These are phyloP conservation scores for Sclerotinia sclerotiorum DNA, from an alignment of 2,329 filamentous ascomycete species.

Conservation along the genomic window DNA sequence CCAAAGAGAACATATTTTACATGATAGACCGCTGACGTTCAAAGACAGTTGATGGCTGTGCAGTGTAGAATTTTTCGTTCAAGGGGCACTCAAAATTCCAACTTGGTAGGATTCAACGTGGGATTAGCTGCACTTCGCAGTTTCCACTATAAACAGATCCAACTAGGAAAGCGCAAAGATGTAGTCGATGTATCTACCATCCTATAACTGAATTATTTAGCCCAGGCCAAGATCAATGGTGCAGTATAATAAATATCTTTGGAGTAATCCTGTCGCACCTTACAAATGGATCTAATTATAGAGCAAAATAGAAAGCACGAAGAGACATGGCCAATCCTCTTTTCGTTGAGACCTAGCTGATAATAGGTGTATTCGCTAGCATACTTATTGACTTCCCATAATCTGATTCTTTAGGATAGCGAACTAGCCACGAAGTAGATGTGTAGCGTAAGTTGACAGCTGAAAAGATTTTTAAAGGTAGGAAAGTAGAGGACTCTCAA, in stretches of 20 bases:
- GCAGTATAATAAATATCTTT: neutral
- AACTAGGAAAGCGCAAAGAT: neutral
- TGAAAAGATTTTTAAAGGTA: neutral
- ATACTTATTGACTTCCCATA: too few relatives aligned
- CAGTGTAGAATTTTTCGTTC: too few relatives aligned
- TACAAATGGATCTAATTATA: neutral
- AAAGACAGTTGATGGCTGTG: too few relatives aligned
- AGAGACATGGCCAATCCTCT: neutral
- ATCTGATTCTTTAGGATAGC: neutral
- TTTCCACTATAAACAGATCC: neutral
- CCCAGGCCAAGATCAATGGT: neutral
- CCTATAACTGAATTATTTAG: neutral
- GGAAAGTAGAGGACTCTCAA: neutral
- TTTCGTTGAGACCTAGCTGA: too few relatives aligned
- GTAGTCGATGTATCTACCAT: neutral
- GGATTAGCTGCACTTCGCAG: too few relatives aligned
- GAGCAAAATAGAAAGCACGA: neutral
- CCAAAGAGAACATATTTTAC: too few relatives aligned
- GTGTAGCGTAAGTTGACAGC: too few relatives aligned
- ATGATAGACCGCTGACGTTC: too few relatives aligned
- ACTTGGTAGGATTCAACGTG: too few relatives aligned
- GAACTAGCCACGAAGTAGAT: neutral
- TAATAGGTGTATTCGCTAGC: too few relatives aligned
- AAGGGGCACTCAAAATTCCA: too few relatives aligned
- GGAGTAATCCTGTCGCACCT: neutral